Evolutionary conservation across 163 green algal genomes (phyloP).

Genomic region (Prototheca wickerhamii): DNA sequence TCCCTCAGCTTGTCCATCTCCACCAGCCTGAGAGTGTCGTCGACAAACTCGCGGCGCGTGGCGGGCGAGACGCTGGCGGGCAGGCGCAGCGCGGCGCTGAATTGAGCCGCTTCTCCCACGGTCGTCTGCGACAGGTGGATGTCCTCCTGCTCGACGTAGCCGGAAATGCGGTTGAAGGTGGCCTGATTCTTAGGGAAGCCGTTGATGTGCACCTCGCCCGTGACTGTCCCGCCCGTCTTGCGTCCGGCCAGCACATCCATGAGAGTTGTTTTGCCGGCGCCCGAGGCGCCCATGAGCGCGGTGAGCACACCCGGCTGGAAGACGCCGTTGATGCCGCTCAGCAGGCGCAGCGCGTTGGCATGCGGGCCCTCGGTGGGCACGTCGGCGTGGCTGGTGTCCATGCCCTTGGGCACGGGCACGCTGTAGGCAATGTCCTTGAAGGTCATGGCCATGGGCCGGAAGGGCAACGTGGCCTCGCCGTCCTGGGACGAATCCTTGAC

Average conservation of each 20-base stretch:
- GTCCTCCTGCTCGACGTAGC: conserved; percentile 64
- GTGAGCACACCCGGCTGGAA: conserved; percentile 60
- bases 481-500: no score
- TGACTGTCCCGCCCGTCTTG: conserved; percentile 49
- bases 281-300: conserved; percentile 63
- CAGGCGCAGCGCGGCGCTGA: conserved; percentile 48
- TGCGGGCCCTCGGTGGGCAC: conserved; percentile 16
- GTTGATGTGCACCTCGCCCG: conserved; percentile 43
- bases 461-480: conserved; percentile 39
- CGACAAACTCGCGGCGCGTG: conserved; percentile 30
- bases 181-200: conserved; percentile 51
- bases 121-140: conserved; percentile 44
- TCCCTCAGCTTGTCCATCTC: conserved; percentile 35
- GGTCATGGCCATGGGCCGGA: conserved; percentile 26
- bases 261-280: conserved; percentile 71
- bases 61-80: conserved; percentile 7
- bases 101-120: conserved; percentile 55
- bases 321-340: conserved; percentile 54
- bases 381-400: conserved; percentile 4
- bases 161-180: conserved; percentile 51
- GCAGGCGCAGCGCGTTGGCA: conserved; percentile 46
- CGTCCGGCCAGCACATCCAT: conserved; percentile 64
- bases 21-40: conserved; percentile 43
- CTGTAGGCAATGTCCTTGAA: conserved; percentile 45
- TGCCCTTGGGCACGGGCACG: conserved; percentile 33